phyloP scores from a whole-genome alignment of 352 stramenopile genomes.

The Stramenopiles sp. region DNA sequence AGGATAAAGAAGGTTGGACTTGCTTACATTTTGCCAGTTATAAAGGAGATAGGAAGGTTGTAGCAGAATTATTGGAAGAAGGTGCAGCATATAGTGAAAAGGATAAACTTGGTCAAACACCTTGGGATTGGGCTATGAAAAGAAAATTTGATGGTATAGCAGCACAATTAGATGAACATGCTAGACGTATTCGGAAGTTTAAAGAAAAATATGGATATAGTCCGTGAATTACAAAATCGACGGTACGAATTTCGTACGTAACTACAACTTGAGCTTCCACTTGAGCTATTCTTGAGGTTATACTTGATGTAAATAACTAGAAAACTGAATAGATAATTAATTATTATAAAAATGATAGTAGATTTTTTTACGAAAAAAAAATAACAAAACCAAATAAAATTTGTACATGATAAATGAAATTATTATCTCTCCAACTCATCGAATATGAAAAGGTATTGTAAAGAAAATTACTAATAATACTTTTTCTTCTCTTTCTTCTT shows the following conservation, averaged over 20 bases:
- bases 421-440: neutral
- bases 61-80: conserved; percentile 9
- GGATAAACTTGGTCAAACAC: neutral
- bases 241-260: too few relatives aligned
- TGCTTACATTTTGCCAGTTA: conserved; percentile 13
- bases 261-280: neutral
- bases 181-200: neutral
- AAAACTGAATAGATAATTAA: neutral
- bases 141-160: conserved; percentile 4
- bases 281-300: neutral
- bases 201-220: conserved; percentile 5
- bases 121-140: conserved; percentile 1
- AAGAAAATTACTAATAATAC: conserved; percentile 3
- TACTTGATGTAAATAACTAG: neutral
- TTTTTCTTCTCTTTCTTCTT: conserved; percentile 5
- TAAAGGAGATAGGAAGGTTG: conserved; percentile 2
- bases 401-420: neutral
- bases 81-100: neutral
- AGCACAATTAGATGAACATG: neutral
- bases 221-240: neutral
- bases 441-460: neutral
- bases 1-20: conserved; percentile 14
- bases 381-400: neutral
- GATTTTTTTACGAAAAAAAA: neutral
- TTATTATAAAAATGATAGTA: neutral